Percentiles rank a stretch among this genome's conserved stretches.
phyloP scores from a whole-genome alignment of 73 alveolate genomes.

The Tetrahymena malaccensis region DNA sequence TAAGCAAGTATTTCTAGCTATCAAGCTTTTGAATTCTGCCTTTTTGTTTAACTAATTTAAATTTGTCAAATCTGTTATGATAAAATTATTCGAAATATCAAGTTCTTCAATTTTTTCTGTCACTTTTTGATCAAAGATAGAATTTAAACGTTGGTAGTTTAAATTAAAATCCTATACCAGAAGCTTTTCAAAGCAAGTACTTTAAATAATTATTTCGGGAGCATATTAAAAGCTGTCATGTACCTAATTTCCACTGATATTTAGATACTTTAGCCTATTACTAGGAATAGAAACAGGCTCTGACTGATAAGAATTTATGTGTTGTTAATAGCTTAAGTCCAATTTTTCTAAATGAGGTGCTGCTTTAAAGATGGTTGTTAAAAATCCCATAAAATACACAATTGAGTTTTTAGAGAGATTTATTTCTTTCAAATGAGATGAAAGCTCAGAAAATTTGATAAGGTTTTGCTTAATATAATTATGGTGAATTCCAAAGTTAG shows the following conservation, averaged over 20 bases:
- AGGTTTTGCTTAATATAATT: neutral
- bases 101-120: neutral
- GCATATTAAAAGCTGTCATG: neutral
- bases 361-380: neutral
- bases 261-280: neutral
- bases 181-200: neutral
- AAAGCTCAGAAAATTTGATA: neutral
- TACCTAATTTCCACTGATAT: neutral
- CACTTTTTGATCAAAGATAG: neutral
- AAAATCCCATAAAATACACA: neutral
- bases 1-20: neutral
- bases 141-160: neutral
- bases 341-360: neutral
- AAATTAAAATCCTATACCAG: neutral
- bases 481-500: neutral
- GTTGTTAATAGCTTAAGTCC: neutral
- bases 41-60: neutral
- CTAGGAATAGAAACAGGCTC: neutral
- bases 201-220: neutral
- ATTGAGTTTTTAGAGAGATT: neutral
- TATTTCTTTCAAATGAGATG: neutral
- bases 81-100: neutral
- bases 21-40: neutral
- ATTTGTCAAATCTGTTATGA: neutral
- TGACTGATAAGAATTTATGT: neutral